These are phyloP conservation scores for Trichoderma simmonsii DNA, from an alignment of 2,329 filamentous ascomycete genomes.

Conservation along the genomic window DNA sequence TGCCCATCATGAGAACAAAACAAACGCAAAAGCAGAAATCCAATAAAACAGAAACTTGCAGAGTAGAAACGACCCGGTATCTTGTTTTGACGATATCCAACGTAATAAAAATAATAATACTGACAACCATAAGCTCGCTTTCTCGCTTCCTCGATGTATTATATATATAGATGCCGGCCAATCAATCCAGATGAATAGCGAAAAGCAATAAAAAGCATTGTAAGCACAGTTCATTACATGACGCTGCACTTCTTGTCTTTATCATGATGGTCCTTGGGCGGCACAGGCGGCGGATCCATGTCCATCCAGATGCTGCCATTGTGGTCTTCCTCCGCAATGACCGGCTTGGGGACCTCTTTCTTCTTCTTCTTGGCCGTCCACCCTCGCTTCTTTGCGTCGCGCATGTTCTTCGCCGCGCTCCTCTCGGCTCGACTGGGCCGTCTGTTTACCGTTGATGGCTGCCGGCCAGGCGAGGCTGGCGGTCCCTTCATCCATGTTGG, in stretches of 20 bases:
- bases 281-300: constrained; percentile 47
- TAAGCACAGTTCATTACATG: constrained; percentile 40
- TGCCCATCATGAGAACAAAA: not conserved
- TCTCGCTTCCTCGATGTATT: not conserved
- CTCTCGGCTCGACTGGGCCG: constrained; percentile 55
- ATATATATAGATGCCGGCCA: not conserved
- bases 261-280: constrained; percentile 33
- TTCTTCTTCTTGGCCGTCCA: constrained; percentile 49
- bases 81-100: not conserved
- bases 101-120: not conserved
- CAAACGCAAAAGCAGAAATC: not conserved
- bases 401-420: constrained; percentile 60
- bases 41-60: not conserved
- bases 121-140: not conserved
- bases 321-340: constrained; percentile 24
- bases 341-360: constrained; percentile 26
- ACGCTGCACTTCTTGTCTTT: constrained; percentile 52
- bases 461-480: constrained; percentile 34
- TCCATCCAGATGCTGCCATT: constrained; percentile 54
- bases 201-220: not conserved
- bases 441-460: constrained; percentile 44
- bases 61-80: not conserved
- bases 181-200: not conserved
- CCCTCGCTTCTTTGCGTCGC: constrained; percentile 56
- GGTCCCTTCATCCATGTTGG: constrained; percentile 38